Percentiles rank a stretch among this genome's conserved stretches.
Evolutionary conservation across 2,329 filamentous ascomycete genomes (phyloP).

Genomic region (Ustilaginoidea virens): DNA sequence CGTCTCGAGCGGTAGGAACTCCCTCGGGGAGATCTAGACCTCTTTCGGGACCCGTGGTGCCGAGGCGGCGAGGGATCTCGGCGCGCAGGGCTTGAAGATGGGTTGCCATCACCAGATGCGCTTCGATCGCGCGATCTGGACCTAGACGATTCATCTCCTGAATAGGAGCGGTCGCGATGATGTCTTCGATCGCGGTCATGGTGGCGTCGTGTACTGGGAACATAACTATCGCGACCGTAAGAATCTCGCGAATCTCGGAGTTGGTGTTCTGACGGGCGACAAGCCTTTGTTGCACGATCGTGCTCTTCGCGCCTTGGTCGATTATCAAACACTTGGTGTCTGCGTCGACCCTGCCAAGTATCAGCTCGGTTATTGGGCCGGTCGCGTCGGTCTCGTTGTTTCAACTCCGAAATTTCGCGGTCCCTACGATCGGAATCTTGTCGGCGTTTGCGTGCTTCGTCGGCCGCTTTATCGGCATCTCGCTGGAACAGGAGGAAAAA

Average conservation of each 20-base stretch:
- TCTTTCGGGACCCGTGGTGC: slow-evolving; percentile 19
- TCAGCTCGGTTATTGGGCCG: slow-evolving; percentile 36
- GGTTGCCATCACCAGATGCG: slow-evolving; percentile 14
- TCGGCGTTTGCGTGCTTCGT: slow-evolving; percentile 55
- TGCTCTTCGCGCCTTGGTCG: slow-evolving; percentile 25
- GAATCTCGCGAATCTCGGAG: slow-evolving; percentile 26
- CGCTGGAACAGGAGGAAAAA: slow-evolving; percentile 32
- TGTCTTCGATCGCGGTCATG: slow-evolving; percentile 20
- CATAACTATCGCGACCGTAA: slow-evolving; percentile 36
- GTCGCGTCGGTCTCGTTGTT: slow-evolving; percentile 47
- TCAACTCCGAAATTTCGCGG: slow-evolving; percentile 50
- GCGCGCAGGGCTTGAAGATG: slow-evolving; percentile 18
- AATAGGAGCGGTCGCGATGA: slow-evolving; percentile 18
- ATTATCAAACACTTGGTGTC: slow-evolving; percentile 32
- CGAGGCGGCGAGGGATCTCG: slow-evolving; percentile 19
- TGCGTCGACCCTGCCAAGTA: slow-evolving; percentile 36
- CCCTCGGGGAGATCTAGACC: slow-evolving; percentile 21
- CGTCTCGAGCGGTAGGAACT: slow-evolving; percentile 13
- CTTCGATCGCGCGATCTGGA: slow-evolving; percentile 19
- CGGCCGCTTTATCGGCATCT: slow-evolving; percentile 67
- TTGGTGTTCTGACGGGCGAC: slow-evolving; percentile 31
- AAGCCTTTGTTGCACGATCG: slow-evolving; percentile 28
- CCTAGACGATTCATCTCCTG: slow-evolving; percentile 14
- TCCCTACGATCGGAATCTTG: slow-evolving; percentile 60
- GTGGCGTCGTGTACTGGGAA: slow-evolving; percentile 29